phyloP scores from a whole-genome alignment of 2,329 filamentous ascomycete genomes.

The Hymenoscyphus linearis region DNA sequence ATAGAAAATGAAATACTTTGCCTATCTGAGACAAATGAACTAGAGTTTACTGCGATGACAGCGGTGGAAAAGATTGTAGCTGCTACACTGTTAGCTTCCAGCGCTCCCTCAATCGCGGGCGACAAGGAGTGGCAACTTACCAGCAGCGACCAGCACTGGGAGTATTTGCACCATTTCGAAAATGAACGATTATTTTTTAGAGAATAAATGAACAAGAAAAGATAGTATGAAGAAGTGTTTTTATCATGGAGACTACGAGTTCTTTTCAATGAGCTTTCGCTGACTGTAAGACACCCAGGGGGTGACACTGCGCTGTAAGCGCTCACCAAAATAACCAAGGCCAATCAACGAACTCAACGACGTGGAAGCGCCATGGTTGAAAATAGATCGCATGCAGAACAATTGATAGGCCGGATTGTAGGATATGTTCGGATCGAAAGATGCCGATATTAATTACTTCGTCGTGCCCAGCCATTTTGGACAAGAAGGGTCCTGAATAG shows the following conservation, averaged over 20 bases:
- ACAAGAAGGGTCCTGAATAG: too few species aligned
- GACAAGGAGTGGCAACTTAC: conserved; percentile 10
- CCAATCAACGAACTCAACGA: neutral
- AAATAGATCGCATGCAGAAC: neutral
- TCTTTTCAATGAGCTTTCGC: neutral
- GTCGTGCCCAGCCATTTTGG: too few species aligned
- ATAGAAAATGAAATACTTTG: conserved; percentile 44
- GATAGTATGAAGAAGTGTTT: neutral
- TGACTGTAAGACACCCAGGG: neutral
- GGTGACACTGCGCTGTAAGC: conserved; percentile 2
- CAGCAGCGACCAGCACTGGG: conserved; percentile 12
- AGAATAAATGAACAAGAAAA: neutral
- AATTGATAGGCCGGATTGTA: neutral
- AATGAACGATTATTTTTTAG: neutral
- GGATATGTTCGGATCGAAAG: neutral
- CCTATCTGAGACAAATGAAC: conserved; percentile 44
- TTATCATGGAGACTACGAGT: neutral
- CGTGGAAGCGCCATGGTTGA: conserved; percentile 3
- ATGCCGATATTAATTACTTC: neutral
- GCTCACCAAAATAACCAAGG: neutral
- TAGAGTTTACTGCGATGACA: conserved; percentile 11
- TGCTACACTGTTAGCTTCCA: neutral
- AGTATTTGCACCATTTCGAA: conserved; percentile 15
- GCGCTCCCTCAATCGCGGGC: neutral
- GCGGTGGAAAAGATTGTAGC: conserved; percentile 9